A percentile compares a stretch with the other conserved stretches of the same genome.
These are phyloP conservation scores for Laguncularia racemosa DNA, from an alignment of 345 rosid species.

Conservation along the genomic window DNA sequence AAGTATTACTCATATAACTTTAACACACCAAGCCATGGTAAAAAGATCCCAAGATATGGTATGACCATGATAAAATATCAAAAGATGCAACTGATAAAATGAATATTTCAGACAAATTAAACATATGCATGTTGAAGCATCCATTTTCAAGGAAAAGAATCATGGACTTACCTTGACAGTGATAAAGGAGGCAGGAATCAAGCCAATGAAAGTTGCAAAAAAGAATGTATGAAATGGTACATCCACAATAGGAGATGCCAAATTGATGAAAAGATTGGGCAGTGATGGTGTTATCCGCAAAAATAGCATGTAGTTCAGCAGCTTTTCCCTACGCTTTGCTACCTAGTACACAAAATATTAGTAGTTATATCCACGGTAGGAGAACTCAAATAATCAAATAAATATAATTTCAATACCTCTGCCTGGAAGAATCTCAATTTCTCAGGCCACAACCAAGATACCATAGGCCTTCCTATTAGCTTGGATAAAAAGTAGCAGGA, in stretches of 20 bases:
- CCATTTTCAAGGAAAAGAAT: too few relatives aligned
- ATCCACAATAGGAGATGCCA: conserved; percentile 96
- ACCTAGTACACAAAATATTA: conserved; percentile 33
- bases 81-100: too few relatives aligned
- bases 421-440: conserved; percentile 88
- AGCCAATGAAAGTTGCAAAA: conserved; percentile 78
- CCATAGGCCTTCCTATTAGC: conserved; percentile 87
- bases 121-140: too few relatives aligned
- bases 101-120: too few relatives aligned
- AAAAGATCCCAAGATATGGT: too few relatives aligned
- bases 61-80: too few relatives aligned
- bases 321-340: conserved; percentile 80
- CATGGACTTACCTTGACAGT: conserved; percentile 70
- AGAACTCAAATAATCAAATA: conserved; percentile 1
- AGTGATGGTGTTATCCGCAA: conserved; percentile 89
- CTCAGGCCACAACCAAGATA: conserved; percentile 96
- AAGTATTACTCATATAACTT: too few relatives aligned
- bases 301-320: conserved; percentile 95
- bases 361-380: neutral
- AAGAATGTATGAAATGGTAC: conserved; percentile 95
- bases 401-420: conserved; percentile 44
- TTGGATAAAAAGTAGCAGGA: conserved; percentile 89
- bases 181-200: conserved; percentile 87
- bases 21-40: too few relatives aligned
- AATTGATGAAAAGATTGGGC: conserved; percentile 93